Evolutionary conservation across 257 asterid genomes (phyloP), one percentile per base, ranked within the genome.

Genomic region (Dorcoceras hygrometricum): DNA sequence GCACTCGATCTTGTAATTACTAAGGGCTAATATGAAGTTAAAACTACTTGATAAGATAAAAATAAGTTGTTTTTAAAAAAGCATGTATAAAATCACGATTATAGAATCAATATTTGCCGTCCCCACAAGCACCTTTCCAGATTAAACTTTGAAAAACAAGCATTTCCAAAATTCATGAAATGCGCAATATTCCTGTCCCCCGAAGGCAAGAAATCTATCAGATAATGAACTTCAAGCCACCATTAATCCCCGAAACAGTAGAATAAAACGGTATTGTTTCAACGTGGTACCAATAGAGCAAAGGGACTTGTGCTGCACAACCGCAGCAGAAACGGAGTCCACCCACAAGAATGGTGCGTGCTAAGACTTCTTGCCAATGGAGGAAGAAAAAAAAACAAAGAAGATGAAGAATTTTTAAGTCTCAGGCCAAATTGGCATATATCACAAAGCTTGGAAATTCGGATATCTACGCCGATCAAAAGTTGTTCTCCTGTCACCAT

Each of bases 401-500:
- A 9, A 34, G 5, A 2, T 28, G 31, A 28, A 31, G n/a, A n/a
- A n/a, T n/a, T 39, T 11, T 39, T n/a, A 39, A 39, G 50, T 2
- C 50, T 39, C 50, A 1, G 0, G 50, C 50, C 50, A 12, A 39
- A 12, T 1, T 39, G 50, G 5, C 50, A 39, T 39, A 5, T 12
- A 39, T 39, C 50, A 39, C 4, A 39, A 12, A 39, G n/a, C n/a
- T 39, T 69, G 70, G 57, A 68, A 69, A 58, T 68, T 18, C 8
- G 79, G 78, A 58, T 53, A 72, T 72, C 76, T 57, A 70, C 67
- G 57, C 71, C 73, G 59, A 54, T 73, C 82, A 57, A 68, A 24
- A 66, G 70, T 81, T 62, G 57, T 36, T 76, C 73, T 80, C 73
- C 79, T 59, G 28, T 76, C 79, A 2, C 77, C 50, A 28, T 73